Conservation (phyloP, 331 rosid genomes). For the Arachis monticola region DNA sequence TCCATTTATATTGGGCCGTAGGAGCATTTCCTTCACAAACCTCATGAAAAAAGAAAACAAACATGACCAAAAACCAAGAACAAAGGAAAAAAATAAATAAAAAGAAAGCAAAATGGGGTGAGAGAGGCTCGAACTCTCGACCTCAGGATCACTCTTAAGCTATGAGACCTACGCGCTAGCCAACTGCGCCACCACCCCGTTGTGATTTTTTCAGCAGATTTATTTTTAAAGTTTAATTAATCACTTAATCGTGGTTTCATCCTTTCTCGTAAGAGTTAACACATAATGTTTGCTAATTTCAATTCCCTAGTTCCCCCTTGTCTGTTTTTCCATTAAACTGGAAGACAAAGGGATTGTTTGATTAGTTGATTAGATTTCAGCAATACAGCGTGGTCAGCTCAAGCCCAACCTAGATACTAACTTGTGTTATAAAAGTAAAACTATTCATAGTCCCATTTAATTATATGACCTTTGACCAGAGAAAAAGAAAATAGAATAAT, state of each 20-base stretch:
- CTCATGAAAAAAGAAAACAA: too few species aligned
- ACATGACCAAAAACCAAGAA: too few species aligned
- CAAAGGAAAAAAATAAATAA: not conserved
- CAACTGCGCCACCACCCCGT: slow-evolving; percentile 98
- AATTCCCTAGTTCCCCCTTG: not conserved
- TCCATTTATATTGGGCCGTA: too few species aligned
- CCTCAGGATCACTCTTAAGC: slow-evolving; percentile 89
- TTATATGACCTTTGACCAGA: not conserved
- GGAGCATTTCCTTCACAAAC: too few species aligned
- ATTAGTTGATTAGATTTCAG: not conserved
- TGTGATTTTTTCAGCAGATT: rapidly evolving
- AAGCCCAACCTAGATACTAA: not conserved
- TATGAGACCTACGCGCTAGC: slow-evolving; percentile 99
- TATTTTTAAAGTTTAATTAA: too few species aligned
- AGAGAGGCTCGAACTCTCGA: slow-evolving; percentile 96
- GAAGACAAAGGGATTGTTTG: not conserved
- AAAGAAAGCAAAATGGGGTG: not conserved
- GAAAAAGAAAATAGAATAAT: not conserved
- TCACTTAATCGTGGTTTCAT: too few species aligned
- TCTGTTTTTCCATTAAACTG: not conserved
- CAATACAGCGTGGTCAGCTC: slow-evolving; percentile 9
- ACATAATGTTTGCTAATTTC: not conserved
- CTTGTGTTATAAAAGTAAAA: not conserved
- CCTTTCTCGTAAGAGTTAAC: too few species aligned
- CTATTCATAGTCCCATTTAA: not conserved